phyloP scores from a whole-genome alignment of 345 rosid genomes.

The Theobroma cacao region DNA sequence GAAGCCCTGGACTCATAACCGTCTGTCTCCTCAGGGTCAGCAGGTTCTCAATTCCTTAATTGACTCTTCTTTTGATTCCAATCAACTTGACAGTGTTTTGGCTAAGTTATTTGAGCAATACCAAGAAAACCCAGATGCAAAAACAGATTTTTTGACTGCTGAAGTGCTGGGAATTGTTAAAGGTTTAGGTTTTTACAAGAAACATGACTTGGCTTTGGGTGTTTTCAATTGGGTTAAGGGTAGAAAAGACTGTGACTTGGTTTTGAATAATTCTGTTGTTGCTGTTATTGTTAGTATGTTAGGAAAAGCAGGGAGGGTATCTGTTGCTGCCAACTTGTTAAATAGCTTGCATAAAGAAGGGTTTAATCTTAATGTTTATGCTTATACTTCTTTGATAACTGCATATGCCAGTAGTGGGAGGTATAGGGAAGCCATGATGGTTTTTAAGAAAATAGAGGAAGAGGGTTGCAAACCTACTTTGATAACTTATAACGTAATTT shows the following conservation, averaged over 20 bases:
- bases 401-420: constrained; percentile 66
- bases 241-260: constrained; percentile 34
- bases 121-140: constrained; percentile 24
- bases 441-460: constrained; percentile 81
- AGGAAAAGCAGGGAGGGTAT: constrained; percentile 60
- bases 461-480: constrained; percentile 79
- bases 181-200: constrained; percentile 76
- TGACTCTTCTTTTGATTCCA: constrained; percentile 53
- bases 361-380: constrained; percentile 64
- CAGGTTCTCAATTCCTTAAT: constrained; percentile 47
- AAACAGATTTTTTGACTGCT: constrained; percentile 23
- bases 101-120: constrained; percentile 34
- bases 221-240: constrained; percentile 79
- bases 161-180: constrained; percentile 68
- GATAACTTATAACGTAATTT: constrained; percentile 79
- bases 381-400: constrained; percentile 78
- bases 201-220: constrained; percentile 52
- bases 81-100: constrained; percentile 39
- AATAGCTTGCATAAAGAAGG: constrained; percentile 51
- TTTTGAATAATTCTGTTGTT: constrained; percentile 53
- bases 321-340: constrained; percentile 60
- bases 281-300: constrained; percentile 66
- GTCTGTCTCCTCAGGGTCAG: constrained; percentile 68
- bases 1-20: constrained; percentile 66
- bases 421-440: constrained; percentile 75